Conservation (phyloP, 148 eudicot genomes). For the Hydrangea macrophylla region DNA sequence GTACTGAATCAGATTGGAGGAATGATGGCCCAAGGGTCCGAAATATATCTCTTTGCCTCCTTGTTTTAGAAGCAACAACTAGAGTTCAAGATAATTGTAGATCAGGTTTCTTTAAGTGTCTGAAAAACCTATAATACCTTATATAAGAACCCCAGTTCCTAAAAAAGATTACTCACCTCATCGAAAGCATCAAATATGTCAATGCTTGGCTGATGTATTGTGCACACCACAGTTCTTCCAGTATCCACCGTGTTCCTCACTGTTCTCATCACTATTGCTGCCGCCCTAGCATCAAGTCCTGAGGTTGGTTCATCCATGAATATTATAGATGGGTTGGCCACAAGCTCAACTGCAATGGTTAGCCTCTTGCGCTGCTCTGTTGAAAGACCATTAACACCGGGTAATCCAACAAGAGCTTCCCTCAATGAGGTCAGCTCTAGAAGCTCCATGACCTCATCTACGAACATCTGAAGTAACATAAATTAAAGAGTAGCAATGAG, state of each 20-base stretch:
- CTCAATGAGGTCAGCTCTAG: slow-evolving; percentile 45
- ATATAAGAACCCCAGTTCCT: background rate
- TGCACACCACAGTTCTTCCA: slow-evolving; percentile 64
- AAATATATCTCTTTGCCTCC: slow-evolving; percentile 64
- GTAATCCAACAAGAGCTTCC: slow-evolving; percentile 56
- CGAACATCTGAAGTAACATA: slow-evolving; percentile 42
- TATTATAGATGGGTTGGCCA: slow-evolving; percentile 63
- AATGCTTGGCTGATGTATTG: slow-evolving; percentile 66
- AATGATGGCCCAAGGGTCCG: slow-evolving; percentile 45
- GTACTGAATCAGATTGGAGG: slow-evolving; percentile 39
- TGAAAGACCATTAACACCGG: slow-evolving; percentile 55
- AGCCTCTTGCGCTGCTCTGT: slow-evolving; percentile 61
- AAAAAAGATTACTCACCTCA: slow-evolving; percentile 34
- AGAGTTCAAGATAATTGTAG: slow-evolving; percentile 8
- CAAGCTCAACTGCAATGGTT: slow-evolving; percentile 60
- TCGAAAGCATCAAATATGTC: slow-evolving; percentile 64
- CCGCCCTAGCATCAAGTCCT: slow-evolving; percentile 67
- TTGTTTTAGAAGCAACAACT: slow-evolving; percentile 50
- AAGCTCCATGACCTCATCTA: slow-evolving; percentile 60
- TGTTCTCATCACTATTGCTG: slow-evolving; percentile 66
- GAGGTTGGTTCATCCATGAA: slow-evolving; percentile 75
- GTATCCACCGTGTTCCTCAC: slow-evolving; percentile 66
- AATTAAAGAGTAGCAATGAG: background rate
- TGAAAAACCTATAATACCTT: background rate
- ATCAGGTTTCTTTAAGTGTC: background rate